phyloP scores from a whole-genome alignment of 1,284 basidiomycete species.

The Microbotryomycetes sp. region DNA sequence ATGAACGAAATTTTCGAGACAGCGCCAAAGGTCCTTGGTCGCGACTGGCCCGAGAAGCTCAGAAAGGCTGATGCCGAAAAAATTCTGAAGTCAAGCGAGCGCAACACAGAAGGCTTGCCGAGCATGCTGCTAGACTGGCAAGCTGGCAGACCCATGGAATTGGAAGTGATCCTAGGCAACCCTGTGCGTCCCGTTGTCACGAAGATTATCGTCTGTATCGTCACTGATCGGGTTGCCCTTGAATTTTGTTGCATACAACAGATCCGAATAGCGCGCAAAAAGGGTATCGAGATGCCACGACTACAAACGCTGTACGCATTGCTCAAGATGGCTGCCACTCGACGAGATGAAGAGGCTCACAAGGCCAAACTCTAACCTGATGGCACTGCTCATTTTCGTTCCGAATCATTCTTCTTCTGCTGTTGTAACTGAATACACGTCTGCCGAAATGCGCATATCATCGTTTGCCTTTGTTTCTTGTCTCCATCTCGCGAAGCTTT shows the following conservation, averaged over 20 bases:
- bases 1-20: slow-evolving; percentile 46
- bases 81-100: slow-evolving; percentile 43
- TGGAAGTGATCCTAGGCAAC: slow-evolving; percentile 44
- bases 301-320: slow-evolving; percentile 46
- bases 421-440: background rate
- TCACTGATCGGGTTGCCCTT: background rate
- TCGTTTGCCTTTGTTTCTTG: background rate
- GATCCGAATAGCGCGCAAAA: slow-evolving; percentile 41
- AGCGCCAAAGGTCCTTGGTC: slow-evolving; percentile 41
- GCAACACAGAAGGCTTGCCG: slow-evolving; percentile 43
- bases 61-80: slow-evolving; percentile 35
- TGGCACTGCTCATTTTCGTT: background rate
- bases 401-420: background rate
- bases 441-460: background rate
- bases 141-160: slow-evolving; percentile 42
- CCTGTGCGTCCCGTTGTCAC: slow-evolving; percentile 17
- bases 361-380: slow-evolving; percentile 5
- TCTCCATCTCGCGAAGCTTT: slow-evolving; percentile 8
- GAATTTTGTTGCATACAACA: slow-evolving; percentile 9
- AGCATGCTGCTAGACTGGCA: slow-evolving; percentile 48
- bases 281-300: slow-evolving; percentile 44
- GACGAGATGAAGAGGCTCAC: background rate
- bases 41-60: slow-evolving; percentile 40
- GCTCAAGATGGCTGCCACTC: slow-evolving; percentile 40
- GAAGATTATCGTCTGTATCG: background rate